These are phyloP conservation scores for Peronosclerospora sorghi DNA, from an alignment of 352 stramenopile species.

Conservation along the genomic window DNA sequence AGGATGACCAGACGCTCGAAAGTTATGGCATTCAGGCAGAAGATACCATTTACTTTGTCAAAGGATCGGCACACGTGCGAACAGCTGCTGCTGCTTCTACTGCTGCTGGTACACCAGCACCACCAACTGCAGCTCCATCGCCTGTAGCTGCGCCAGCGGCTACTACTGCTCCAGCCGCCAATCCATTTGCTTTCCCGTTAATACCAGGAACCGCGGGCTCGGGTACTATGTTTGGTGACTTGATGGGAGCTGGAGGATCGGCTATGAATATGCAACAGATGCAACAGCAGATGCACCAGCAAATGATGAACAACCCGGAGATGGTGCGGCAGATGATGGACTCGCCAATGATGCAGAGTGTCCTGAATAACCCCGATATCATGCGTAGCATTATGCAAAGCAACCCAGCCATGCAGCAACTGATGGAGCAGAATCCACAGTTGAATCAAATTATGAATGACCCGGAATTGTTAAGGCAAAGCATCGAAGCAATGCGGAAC, in stretches of 20 bases:
- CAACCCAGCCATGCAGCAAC: conserved; percentile 92
- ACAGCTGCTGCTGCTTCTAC: conserved; percentile 9
- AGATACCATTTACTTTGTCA: conserved; percentile 82
- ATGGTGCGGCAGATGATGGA: conserved; percentile 86
- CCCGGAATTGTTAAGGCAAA: conserved; percentile 89
- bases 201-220: conserved; percentile 22
- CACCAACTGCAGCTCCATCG: background rate
- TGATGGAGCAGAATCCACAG: conserved; percentile 94
- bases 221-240: conserved; percentile 48
- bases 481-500: conserved; percentile 96
- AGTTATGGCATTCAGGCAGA: conserved; percentile 77
- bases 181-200: conserved; percentile 45
- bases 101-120: conserved; percentile 2
- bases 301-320: conserved; percentile 81
- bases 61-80: conserved; percentile 34
- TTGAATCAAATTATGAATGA: conserved; percentile 93
- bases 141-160: conserved; percentile 10
- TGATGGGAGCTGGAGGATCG: conserved; percentile 25
- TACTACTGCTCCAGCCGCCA: conserved; percentile 10
- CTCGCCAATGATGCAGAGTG: conserved; percentile 84
- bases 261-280: conserved; percentile 43
- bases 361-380: conserved; percentile 94
- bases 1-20: conserved; percentile 75
- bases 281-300: conserved; percentile 86
- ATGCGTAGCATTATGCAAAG: conserved; percentile 92